Evolutionary conservation across 2,329 filamentous ascomycete species (phyloP).

Genomic region (Biscogniauxia mediterranea): DNA sequence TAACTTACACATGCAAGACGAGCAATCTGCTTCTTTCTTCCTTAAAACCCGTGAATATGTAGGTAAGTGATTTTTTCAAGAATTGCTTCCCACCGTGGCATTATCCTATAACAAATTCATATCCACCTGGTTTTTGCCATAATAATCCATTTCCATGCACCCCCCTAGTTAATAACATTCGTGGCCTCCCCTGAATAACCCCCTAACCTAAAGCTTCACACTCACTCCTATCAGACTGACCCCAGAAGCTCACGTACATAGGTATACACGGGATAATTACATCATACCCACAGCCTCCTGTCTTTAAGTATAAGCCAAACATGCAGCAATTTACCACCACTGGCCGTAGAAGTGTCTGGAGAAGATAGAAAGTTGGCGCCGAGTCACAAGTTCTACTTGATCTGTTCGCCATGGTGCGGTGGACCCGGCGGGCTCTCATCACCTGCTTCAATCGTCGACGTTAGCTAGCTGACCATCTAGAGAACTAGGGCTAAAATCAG

Average conservation of each 20-base stretch:
- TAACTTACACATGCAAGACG: too few relatives aligned
- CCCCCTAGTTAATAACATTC: background rate
- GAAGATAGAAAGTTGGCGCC: background rate
- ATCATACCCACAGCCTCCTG: background rate
- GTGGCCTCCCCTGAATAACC: background rate
- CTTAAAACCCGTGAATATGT: too few relatives aligned
- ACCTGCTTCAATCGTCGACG: background rate
- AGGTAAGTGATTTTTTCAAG: too few relatives aligned
- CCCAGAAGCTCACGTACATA: background rate
- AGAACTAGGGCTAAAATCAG: too few relatives aligned
- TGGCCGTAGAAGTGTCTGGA: background rate
- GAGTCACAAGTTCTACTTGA: background rate
- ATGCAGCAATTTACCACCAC: background rate
- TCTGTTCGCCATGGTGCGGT: background rate
- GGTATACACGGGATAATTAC: background rate
- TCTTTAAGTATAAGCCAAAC: background rate
- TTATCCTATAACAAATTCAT: background rate
- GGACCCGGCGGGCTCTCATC: background rate
- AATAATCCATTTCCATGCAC: background rate
- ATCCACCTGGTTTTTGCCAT: background rate
- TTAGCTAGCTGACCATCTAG: background rate
- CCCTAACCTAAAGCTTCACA: too few relatives aligned
- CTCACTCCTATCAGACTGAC: background rate
- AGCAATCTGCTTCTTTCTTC: too few relatives aligned
- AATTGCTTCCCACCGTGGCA: too few relatives aligned